Base-by-base conservation (phyloP, 805 yeast genomes). In the Nakazawaea ernobii region DNA sequence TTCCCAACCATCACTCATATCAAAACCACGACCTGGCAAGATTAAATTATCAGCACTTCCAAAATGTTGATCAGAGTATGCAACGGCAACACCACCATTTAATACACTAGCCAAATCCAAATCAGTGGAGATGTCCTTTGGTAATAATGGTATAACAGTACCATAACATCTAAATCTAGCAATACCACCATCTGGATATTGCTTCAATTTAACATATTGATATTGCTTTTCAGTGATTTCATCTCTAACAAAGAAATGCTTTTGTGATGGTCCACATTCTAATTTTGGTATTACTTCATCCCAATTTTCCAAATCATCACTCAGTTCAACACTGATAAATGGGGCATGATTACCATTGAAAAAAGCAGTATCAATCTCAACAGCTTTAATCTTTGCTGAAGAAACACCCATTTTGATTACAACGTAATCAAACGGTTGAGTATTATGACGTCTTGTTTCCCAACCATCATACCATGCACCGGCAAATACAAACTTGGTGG, bases 401-500 rank as follows among this genome's bases (percentile, higher is more conserved):
- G 86, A 70, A 17, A 91, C 97, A 15, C 98, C 98, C 63, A 88
- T 71, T 61, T 79, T 77, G 63, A 91, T 67, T 28, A 87, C 71
- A 15, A 87, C 97, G 89, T 94, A 92, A 61, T 92, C 99, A 37
- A 86, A 85, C 47, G 80, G 88, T 47, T 73, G 86, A 1, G 79
- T 68, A 65, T 92, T 92, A 71, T 92, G 99, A 67, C 99, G 77
- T 62, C 97, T 76, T 10, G 98, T 92, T 66, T 92, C 98, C 98
- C 98, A 92, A 20, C 99, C 99, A 56, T 92, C 99, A 62, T 88
- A 92, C 97, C 97, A 92, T 4, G 96, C 96, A 44, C 98, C 98
- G 3, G 91, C 78, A 50, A 77, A 85, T 2, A 83, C 79, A 64
- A 89, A 91, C 57, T 77, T 74, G 28, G 90, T 84, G 9, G 86